These are phyloP conservation scores for Hysterium pulicare DNA, from an alignment of 2,329 filamentous ascomycete species.

Conservation along the genomic window DNA sequence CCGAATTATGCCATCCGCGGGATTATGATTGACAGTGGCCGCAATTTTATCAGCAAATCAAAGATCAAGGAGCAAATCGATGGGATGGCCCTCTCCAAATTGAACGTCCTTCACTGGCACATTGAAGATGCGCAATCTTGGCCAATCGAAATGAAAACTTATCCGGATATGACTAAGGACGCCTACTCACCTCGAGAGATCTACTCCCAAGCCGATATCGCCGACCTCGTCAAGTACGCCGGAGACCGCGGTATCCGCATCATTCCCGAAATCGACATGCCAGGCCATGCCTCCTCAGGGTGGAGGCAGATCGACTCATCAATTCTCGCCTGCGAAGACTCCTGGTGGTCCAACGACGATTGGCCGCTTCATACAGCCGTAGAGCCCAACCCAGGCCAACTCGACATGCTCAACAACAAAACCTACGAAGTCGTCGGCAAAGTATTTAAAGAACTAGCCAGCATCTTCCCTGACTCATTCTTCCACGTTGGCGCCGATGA, in stretches of 20 bases:
- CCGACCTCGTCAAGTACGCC: conserved; percentile 48
- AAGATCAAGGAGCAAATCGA: conserved; percentile 56
- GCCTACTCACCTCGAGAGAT: conserved; percentile 51
- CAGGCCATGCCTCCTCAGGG: conserved; percentile 54
- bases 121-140: conserved; percentile 55
- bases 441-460: conserved; percentile 53
- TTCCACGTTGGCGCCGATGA: conserved; percentile 58
- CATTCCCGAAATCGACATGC: conserved; percentile 62
- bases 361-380: conserved; percentile 55
- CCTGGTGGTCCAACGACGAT: conserved; percentile 60
- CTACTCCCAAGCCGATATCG: conserved; percentile 45
- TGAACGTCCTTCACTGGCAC: conserved; percentile 59
- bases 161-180: conserved; percentile 53
- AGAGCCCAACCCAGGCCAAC: conserved; percentile 55
- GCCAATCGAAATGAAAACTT: conserved; percentile 49
- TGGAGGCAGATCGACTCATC: conserved; percentile 56
- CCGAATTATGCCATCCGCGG: conserved; percentile 55
- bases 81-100: conserved; percentile 54
- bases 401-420: conserved; percentile 55
- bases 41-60: conserved; percentile 51
- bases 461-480: conserved; percentile 51
- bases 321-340: conserved; percentile 55
- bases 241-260: conserved; percentile 56
- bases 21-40: conserved; percentile 54
- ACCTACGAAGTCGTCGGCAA: conserved; percentile 54